Conservation (phyloP, 148 eudicot genomes). For the Bassia scoparia region DNA sequence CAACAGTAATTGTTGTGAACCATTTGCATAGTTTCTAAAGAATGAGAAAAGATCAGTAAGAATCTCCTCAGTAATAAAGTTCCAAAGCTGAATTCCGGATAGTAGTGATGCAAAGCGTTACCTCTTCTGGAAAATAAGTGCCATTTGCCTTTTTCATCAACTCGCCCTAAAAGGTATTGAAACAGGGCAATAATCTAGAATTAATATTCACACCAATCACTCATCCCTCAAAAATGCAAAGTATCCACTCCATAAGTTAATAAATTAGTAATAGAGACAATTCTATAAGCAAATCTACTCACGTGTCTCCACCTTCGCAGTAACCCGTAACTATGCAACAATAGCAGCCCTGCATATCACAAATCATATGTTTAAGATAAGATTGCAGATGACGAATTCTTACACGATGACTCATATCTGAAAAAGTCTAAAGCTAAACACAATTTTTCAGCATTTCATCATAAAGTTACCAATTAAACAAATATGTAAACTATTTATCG, state of each 20-base stretch:
- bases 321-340: slow-evolving; percentile 97
- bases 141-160: slow-evolving; percentile 83
- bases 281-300: no score
- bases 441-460: no score
- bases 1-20: slow-evolving; percentile 79
- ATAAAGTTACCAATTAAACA: no score
- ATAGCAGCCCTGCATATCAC: slow-evolving; percentile 78
- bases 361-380: slow-evolving; percentile 15
- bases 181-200: no score
- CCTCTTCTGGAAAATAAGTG: slow-evolving; percentile 89
- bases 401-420: no score
- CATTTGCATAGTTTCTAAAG: slow-evolving; percentile 83
- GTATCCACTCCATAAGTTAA: no score
- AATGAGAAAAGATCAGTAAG: slow-evolving; percentile 6
- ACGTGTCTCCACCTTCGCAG: slow-evolving; percentile 99
- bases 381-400: no score
- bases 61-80: neutral
- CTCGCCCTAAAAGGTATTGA: slow-evolving; percentile 59
- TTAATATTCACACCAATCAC: no score
- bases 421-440: no score
- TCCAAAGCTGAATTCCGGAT: neutral
- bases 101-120: slow-evolving; percentile 24
- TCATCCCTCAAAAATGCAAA: no score
- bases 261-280: no score
- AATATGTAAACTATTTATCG: no score